phyloP scores from a whole-genome alignment of 73 alveolate genomes.

The Paramecium octaurelia region DNA sequence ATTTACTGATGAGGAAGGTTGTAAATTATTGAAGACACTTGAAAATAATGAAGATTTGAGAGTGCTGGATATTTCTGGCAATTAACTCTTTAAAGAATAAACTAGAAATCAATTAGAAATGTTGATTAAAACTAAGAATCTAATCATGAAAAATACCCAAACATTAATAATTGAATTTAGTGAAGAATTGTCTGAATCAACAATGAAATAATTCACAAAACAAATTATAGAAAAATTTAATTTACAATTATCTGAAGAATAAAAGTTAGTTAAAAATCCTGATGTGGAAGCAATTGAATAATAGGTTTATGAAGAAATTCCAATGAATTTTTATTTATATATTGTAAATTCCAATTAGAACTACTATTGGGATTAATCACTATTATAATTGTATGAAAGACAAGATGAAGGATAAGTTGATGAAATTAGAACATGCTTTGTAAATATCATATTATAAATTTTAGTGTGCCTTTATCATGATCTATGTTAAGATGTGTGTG shows the following conservation, averaged over 20 bases:
- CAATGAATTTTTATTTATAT: not conserved
- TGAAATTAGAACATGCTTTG: conserved; percentile 19
- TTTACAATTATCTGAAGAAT: not conserved
- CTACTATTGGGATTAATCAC: conserved; percentile 36
- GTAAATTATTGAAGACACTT: not conserved
- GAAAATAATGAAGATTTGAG: not conserved
- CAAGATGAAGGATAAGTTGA: not conserved
- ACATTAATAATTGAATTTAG: conserved; percentile 13
- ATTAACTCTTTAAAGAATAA: not conserved
- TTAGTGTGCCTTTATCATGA: not conserved
- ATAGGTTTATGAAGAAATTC: not conserved
- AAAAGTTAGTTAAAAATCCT: not conserved
- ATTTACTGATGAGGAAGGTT: conserved; percentile 26
- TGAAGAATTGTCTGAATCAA: not conserved
- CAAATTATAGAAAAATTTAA: not conserved
- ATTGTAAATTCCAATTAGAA: not conserved
- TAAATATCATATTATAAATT: not conserved
- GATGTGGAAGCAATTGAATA: not conserved
- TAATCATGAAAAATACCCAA: not conserved
- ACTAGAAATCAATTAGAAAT: not conserved
- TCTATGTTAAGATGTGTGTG: not conserved
- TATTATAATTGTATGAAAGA: conserved; percentile 1
- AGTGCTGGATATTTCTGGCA: conserved; percentile 19
- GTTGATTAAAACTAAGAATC: not conserved
- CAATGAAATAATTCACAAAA: conserved; percentile 11